phyloP scores from a whole-genome alignment of 805 yeast genomes.

The Candida takata region DNA sequence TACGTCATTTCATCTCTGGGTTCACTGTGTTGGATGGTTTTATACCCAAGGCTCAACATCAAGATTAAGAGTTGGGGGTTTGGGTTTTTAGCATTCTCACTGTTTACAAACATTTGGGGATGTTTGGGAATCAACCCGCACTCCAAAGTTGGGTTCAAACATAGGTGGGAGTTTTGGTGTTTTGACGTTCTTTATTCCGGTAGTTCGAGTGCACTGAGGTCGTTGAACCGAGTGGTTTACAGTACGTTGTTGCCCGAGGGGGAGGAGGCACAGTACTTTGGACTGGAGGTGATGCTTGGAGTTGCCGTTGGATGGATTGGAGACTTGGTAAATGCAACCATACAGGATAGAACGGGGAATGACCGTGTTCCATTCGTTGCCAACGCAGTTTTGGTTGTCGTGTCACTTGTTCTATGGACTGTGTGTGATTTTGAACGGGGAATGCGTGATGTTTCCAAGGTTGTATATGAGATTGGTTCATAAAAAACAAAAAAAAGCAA shows the following conservation, averaged over 20 bases:
- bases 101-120: constrained; percentile 34
- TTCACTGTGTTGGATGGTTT: constrained; percentile 31
- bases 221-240: constrained; percentile 31
- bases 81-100: constrained; percentile 25
- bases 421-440: constrained; percentile 29
- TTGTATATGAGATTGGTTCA: no score
- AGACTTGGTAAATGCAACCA: constrained; percentile 30
- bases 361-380: constrained; percentile 33
- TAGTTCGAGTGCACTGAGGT: constrained; percentile 30
- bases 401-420: constrained; percentile 23
- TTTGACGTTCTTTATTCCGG: constrained; percentile 32
- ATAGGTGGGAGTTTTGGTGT: constrained; percentile 37
- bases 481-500: no score
- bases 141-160: constrained; percentile 31
- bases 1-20: constrained; percentile 30
- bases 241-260: constrained; percentile 34
- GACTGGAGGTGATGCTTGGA: constrained; percentile 34
- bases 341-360: constrained; percentile 33
- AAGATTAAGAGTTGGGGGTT: constrained; percentile 32
- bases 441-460: constrained; percentile 16
- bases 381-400: constrained; percentile 26
- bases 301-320: constrained; percentile 38
- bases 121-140: constrained; percentile 26
- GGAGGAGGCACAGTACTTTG: constrained; percentile 37
- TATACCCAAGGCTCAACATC: constrained; percentile 24